A percentile compares a stretch with the other conserved stretches of the same genome.
Evolutionary conservation across 2,329 filamentous ascomycete species (phyloP).

Genomic region (Dothideomycetes sp.): DNA sequence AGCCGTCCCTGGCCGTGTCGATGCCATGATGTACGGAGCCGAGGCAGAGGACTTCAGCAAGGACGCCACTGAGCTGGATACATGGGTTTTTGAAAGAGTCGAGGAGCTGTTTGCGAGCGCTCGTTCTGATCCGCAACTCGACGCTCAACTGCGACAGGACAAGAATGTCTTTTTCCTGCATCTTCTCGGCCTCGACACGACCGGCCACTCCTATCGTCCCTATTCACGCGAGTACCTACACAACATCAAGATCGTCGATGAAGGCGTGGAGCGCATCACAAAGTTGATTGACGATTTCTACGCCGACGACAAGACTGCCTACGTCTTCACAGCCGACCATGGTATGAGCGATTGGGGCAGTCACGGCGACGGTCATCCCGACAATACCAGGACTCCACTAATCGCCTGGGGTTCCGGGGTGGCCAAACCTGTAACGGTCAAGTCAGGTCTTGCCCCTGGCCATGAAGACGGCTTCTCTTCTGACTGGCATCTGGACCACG

Average conservation of each 20-base stretch:
- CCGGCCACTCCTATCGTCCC: conserved; percentile 74
- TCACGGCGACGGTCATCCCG: conserved; percentile 92
- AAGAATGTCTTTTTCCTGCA: conserved; percentile 94
- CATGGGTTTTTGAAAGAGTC: conserved; percentile 93
- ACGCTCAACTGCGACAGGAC: conserved; percentile 64
- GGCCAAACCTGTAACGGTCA: conserved; percentile 56
- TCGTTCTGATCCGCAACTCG: conserved; percentile 64
- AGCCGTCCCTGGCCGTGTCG: conserved; percentile 77
- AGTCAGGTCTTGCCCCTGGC: conserved; percentile 56
- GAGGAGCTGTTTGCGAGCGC: conserved; percentile 78
- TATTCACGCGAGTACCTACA: conserved; percentile 93
- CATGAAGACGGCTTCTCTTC: conserved; percentile 82
- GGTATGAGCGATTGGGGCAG: conserved; percentile 99
- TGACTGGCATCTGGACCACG: conserved; percentile 74
- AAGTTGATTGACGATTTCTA: conserved; percentile 81
- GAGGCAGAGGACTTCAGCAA: conserved; percentile 86
- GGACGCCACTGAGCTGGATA: conserved; percentile 71
- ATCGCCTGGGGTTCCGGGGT: conserved; percentile 91
- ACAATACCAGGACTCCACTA: conserved; percentile 90
- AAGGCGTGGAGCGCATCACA: conserved; percentile 77
- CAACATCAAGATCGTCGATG: conserved; percentile 89
- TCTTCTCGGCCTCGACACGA: conserved; percentile 82
- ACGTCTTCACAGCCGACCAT: conserved; percentile 94
- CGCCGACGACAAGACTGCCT: conserved; percentile 71
- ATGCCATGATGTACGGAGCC: conserved; percentile 73